Evolutionary conservation across 2,329 filamentous ascomycete species (phyloP), one percentile per base, ranked within the genome.

Genomic region (Clarireedia sp.): DNA sequence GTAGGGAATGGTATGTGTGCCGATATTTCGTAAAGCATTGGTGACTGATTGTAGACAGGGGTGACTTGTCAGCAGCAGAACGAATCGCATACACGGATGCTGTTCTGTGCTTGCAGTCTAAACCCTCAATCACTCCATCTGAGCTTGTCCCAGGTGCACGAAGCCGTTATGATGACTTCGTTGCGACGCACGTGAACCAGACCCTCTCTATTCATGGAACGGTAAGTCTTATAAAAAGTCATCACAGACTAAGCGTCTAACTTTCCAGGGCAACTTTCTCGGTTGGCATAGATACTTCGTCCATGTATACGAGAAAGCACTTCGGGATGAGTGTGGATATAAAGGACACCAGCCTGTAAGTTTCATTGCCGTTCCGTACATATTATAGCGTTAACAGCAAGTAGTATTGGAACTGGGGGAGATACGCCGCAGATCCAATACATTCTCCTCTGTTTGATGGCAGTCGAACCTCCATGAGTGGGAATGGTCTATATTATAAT

Each of bases 401-500:
- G 19, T 29, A 73, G 51, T 62, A 61, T 45, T 60, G 57, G 69
- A 76, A 80, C 64, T 81, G 78, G 75, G 72, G 72, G 2, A 71
- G 72, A 74, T 66, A 71, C 74, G 41, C 40, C 2, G 60, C 69
- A 3, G 72, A 80, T 55, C 70, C 73, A 2, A 63, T 67, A 59
- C 71, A 73, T 51, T 79, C 78, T 0, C 75, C 78, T 14, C 62
- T 81, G 46, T 80, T 83, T 59, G 78, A 80, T 59, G 80, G 80
- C 33, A 76, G 74, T 60, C 73, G 72, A 21, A 76, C 73, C 45
- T 75, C 72, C 52, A 68, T 79, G 70, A 72, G 73, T 26, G 76
- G 77, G 21, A 74, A 80, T 58, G 77, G 78, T 17, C 65, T 57
- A 3, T 68, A 65, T 48, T 53, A 59, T 7, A 57, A 62, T 5